Percentiles rank a stretch among this genome's conserved stretches.
Conservation (phyloP, 208 protist genomes). For the Acanthamoeba royreba region DNA sequence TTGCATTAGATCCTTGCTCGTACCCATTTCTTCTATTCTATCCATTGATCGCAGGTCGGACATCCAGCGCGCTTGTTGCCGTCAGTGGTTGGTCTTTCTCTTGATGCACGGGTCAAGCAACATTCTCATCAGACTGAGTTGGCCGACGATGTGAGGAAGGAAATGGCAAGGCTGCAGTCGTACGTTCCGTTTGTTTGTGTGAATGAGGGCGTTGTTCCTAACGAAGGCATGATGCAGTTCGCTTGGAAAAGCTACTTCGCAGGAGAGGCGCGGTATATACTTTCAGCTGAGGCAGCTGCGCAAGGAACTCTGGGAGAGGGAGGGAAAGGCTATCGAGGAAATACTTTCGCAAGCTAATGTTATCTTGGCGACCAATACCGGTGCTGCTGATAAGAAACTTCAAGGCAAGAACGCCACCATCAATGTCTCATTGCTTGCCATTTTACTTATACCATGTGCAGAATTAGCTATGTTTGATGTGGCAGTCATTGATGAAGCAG, state of each 20-base stretch:
- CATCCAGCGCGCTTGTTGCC: constrained; percentile 75
- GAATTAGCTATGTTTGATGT: constrained; percentile 57
- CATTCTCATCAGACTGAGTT: constrained; percentile 39
- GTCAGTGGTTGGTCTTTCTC: constrained; percentile 59
- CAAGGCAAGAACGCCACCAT: neutral
- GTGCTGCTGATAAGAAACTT: constrained; percentile 43
- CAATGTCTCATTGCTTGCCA: too few relatives aligned
- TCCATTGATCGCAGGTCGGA: too few relatives aligned
- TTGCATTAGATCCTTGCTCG: neutral
- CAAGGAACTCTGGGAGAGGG: constrained; percentile 54
- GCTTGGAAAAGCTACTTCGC: neutral
- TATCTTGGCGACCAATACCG: constrained; percentile 68
- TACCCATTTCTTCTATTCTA: neutral
- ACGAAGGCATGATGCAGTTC: too few relatives aligned
- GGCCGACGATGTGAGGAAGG: constrained; percentile 51
- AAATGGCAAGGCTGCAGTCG: constrained; percentile 50
- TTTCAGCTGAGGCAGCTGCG: constrained; percentile 28
- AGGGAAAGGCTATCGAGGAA: constrained; percentile 58
- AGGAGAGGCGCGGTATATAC: neutral
- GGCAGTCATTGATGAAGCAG: constrained; percentile 76
- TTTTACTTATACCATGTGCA: neutral
- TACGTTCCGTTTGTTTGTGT: too few relatives aligned
- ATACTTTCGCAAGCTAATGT: constrained; percentile 66
- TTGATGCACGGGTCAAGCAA: constrained; percentile 58
- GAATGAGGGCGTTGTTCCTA: too few relatives aligned